Base-by-base conservation (phyloP, 2,329 filamentous ascomycete species). In the Geosmithia morbida region DNA sequence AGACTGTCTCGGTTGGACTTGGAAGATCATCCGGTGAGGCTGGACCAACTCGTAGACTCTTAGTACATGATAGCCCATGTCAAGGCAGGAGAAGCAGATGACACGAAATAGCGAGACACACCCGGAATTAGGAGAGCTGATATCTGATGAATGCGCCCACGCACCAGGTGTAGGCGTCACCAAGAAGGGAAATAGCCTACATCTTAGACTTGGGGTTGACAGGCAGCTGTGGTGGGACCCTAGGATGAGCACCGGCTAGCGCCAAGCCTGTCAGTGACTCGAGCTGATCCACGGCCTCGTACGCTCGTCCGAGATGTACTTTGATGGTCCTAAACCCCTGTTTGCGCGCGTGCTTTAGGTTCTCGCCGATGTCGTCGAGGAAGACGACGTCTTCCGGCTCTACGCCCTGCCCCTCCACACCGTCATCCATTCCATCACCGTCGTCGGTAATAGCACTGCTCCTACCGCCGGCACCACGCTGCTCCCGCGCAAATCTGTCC, bases 331-430 rank as follows among this genome's bases (percentile, higher is more conserved):
- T 66, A 61, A 97, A 82, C 0, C 90, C 90, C 19, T 80, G 68
- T 45, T 72, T 73, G 63, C 73, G 85, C 1, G 81, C 92, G 43
- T 75, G 82, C 69, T 89, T 92, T 49, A 97, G 63, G 61, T 98
- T 98, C 64, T 89, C 81, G 2, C 92, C 92, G 61, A 98, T 95
- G 56, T 96, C 89, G 61, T 96, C 92, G 45, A 96, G 65, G 60
- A 98, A 98, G 4, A 94, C 65, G 43, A 96, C 70, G 48, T 96
- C 87, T 1, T 67, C 67, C 0, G 83, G 66, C 48, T 66, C 62
- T 8, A 94, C 68, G 0, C 72, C 68, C 4, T 46, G 63, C 16
- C 61, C 14, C 22, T 26, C 22, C 22, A 26, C 22, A 8, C 22
- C 22, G 4, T 26, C 22, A 4, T 26, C 22, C 22, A 26, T 26